Percentiles rank a stretch among this genome's conserved stretches.
Evolutionary conservation across 805 yeast species (phyloP).

Genomic region (Saccharomyces paradoxus): DNA sequence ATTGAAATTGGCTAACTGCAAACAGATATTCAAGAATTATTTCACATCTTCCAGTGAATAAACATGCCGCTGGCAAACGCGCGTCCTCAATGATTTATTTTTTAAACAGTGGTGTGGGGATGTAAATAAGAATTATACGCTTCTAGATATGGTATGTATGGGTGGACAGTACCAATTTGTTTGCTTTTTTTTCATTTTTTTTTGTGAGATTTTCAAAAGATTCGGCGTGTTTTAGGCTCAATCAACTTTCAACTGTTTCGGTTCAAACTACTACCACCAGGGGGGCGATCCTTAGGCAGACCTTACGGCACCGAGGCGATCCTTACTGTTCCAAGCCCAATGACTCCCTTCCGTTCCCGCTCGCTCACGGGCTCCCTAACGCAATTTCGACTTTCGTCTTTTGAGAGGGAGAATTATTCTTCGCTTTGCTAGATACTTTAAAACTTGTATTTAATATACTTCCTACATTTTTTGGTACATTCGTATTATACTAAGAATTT

Average conservation of each 20-base stretch:
- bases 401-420: not conserved
- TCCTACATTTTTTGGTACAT: not conserved
- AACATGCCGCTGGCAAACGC: not conserved
- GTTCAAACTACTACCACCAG: not conserved
- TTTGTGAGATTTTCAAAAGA: not conserved
- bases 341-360: not conserved
- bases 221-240: not conserved
- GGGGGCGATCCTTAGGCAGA: not conserved
- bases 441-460: not conserved
- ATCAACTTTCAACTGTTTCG: not conserved
- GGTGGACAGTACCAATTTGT: not conserved
- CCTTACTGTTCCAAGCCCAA: not conserved
- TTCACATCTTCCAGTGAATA: not conserved
- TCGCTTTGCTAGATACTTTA: not conserved
- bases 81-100: not conserved
- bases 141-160: not conserved
- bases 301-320: not conserved
- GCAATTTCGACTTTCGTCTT: not conserved
- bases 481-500: not conserved
- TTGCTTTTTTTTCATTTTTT: not conserved
- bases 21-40: not conserved
- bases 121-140: not conserved
- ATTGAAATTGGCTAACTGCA: not conserved
- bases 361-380: not conserved
- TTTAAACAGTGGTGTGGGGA: not conserved